Percentiles rank a stretch among this genome's conserved stretches.
Evolutionary conservation across 176 grass and related monocot genomes (phyloP).

Genomic region (Echinochloa phyllopogon): DNA sequence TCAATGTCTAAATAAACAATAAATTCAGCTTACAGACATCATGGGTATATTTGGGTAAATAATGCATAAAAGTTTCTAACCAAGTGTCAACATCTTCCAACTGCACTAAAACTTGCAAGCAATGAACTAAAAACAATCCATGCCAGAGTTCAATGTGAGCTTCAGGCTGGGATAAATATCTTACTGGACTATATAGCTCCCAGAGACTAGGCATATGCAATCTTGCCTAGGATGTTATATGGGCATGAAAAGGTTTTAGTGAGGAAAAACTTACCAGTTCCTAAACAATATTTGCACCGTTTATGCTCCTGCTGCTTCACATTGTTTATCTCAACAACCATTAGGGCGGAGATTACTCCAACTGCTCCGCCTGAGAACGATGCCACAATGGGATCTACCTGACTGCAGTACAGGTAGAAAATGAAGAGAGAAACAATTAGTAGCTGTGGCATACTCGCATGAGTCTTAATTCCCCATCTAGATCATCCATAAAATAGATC

Average conservation of each 20-base stretch:
- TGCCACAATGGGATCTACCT: slow-evolving; percentile 98
- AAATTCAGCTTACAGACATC: slow-evolving; percentile 12
- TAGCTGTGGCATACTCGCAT: neutral
- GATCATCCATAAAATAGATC: slow-evolving; percentile 5
- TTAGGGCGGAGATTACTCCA: slow-evolving; percentile 95
- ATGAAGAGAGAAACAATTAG: slow-evolving; percentile 32
- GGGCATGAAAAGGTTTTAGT: neutral
- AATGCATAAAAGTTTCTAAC: neutral
- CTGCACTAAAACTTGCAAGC: neutral
- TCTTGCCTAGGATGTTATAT: neutral
- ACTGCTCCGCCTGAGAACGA: slow-evolving; percentile 98
- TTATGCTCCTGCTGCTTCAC: slow-evolving; percentile 99
- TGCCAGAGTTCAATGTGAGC: neutral
- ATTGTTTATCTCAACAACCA: slow-evolving; percentile 99
- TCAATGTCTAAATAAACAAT: slow-evolving; percentile 20
- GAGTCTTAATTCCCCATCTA: slow-evolving; percentile 10
- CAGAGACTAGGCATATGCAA: slow-evolving; percentile 6
- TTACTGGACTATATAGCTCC: neutral
- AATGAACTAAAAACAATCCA: slow-evolving; percentile 2
- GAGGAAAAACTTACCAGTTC: slow-evolving; percentile 73
- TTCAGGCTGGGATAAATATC: neutral
- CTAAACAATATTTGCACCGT: slow-evolving; percentile 97
- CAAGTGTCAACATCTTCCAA: neutral
- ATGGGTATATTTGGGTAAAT: neutral
- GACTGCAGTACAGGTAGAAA: slow-evolving; percentile 53